phyloP scores from a whole-genome alignment of 495 filamentous ascomycete genomes.

The Penicillium fimorum region DNA sequence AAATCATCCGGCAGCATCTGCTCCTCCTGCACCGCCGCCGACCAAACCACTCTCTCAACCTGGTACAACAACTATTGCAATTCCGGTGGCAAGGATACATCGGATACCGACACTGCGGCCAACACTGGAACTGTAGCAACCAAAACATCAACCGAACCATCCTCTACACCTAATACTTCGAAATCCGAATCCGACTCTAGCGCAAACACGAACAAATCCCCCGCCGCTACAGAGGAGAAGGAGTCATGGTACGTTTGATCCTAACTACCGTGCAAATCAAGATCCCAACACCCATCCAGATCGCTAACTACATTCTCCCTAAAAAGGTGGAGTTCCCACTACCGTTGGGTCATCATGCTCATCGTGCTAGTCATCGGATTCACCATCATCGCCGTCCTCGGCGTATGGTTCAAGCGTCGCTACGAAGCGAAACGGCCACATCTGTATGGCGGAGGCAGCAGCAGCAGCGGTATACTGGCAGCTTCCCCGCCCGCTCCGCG shows the following conservation, averaged over 20 bases:
- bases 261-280: not conserved
- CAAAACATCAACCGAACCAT: slow-evolving; percentile 13
- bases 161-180: slow-evolving; percentile 10
- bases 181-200: not conserved
- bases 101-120: slow-evolving; percentile 17
- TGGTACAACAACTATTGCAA: slow-evolving; percentile 52
- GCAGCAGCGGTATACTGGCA: slow-evolving; percentile 17
- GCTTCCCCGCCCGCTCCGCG: slow-evolving; percentile 6
- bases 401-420: slow-evolving; percentile 48
- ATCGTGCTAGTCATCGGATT: slow-evolving; percentile 52
- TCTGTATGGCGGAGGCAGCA: slow-evolving; percentile 34
- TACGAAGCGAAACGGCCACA: slow-evolving; percentile 44
- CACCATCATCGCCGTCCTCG: slow-evolving; percentile 32
- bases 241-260: slow-evolving; percentile 29
- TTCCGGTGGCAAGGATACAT: slow-evolving; percentile 22
- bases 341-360: slow-evolving; percentile 55
- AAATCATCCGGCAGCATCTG: slow-evolving; percentile 37
- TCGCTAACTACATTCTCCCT: not conserved
- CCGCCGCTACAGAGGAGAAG: slow-evolving; percentile 11
- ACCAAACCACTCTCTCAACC: slow-evolving; percentile 39
- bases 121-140: slow-evolving; percentile 19
- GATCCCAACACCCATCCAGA: not conserved
- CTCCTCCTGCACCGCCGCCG: slow-evolving; percentile 34
- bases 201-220: slow-evolving; percentile 7
- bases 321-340: slow-evolving; percentile 52